A percentile compares a stretch with the other conserved stretches of the same genome.
Evolutionary conservation across 1,139 yeast genomes (phyloP).

Genomic region (Pneumocystis murina): DNA sequence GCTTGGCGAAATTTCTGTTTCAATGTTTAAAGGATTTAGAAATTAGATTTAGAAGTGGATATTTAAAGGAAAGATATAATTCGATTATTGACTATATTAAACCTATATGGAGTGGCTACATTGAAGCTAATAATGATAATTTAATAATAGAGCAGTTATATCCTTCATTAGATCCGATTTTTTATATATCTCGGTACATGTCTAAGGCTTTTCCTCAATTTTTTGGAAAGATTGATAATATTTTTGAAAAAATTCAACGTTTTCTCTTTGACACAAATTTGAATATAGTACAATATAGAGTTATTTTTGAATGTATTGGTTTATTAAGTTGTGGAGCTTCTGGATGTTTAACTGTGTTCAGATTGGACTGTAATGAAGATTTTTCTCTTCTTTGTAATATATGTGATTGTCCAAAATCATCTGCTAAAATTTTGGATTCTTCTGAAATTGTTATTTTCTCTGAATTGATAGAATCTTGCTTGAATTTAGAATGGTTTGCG

Average conservation of each 20-base stretch:
- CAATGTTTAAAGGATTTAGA: not conserved
- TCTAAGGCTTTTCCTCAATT: not conserved
- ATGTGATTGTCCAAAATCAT: not conserved
- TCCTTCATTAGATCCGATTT: not conserved
- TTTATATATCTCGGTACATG: not conserved
- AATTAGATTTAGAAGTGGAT: not conserved
- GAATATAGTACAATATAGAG: not conserved
- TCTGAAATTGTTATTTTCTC: not conserved
- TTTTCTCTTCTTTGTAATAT: not conserved
- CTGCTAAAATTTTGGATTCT: not conserved
- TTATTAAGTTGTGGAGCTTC: not conserved
- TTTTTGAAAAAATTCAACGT: not conserved
- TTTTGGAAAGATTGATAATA: not conserved
- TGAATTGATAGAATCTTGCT: not conserved
- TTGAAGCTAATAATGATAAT: not conserved
- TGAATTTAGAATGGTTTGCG: not conserved
- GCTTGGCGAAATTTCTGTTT: not conserved
- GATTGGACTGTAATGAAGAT: not conserved
- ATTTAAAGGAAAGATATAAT: not conserved
- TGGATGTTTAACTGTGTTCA: not conserved
- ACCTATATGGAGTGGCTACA: not conserved
- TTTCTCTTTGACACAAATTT: not conserved
- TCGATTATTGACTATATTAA: not conserved
- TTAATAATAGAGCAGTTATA: not conserved
- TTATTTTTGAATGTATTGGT: not conserved